These are phyloP conservation scores for Fistulifera solaris DNA, from an alignment of 108 stramenopile genomes.

Conservation along the genomic window DNA sequence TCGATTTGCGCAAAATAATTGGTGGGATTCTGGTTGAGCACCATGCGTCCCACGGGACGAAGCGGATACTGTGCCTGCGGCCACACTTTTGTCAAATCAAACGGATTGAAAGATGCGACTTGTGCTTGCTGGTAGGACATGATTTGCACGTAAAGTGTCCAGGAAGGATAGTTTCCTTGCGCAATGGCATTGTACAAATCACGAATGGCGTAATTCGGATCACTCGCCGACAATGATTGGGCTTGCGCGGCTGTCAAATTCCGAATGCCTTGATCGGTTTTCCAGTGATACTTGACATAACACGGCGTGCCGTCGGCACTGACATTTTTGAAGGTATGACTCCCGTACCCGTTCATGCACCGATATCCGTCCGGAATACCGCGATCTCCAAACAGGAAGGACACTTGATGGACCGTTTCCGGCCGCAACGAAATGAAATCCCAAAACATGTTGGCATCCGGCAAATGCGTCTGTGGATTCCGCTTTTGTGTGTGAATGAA, in stretches of 20 bases:
- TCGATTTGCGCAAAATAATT: conserved; percentile 71
- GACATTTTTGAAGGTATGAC: conserved; percentile 63
- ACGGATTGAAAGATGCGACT: conserved; percentile 40
- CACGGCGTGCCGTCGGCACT: conserved; percentile 37
- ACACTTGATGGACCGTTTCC: conserved; percentile 43
- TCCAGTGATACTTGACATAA: conserved; percentile 69
- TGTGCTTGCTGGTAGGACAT: conserved; percentile 50
- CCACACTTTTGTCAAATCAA: conserved; percentile 72
- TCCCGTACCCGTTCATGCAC: conserved; percentile 63
- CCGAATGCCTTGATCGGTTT: conserved; percentile 64
- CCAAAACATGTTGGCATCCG: conserved; percentile 58
- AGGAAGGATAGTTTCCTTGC: conserved; percentile 34
- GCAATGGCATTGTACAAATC: conserved; percentile 68
- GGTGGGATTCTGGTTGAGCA: conserved; percentile 55
- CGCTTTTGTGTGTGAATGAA: conserved; percentile 75
- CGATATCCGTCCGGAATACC: conserved; percentile 50
- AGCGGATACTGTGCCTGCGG: conserved; percentile 54
- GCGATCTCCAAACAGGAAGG: conserved; percentile 45
- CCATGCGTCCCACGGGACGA: conserved; percentile 46
- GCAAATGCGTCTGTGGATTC: conserved; percentile 51
- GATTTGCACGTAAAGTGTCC: conserved; percentile 34
- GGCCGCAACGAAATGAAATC: conserved; percentile 61
- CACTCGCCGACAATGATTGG: conserved; percentile 17
- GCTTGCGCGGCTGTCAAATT: conserved; percentile 41
- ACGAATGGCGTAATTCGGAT: conserved; percentile 54